phyloP scores from a whole-genome alignment of 306 rosid genomes.

The Quercus cerris region DNA sequence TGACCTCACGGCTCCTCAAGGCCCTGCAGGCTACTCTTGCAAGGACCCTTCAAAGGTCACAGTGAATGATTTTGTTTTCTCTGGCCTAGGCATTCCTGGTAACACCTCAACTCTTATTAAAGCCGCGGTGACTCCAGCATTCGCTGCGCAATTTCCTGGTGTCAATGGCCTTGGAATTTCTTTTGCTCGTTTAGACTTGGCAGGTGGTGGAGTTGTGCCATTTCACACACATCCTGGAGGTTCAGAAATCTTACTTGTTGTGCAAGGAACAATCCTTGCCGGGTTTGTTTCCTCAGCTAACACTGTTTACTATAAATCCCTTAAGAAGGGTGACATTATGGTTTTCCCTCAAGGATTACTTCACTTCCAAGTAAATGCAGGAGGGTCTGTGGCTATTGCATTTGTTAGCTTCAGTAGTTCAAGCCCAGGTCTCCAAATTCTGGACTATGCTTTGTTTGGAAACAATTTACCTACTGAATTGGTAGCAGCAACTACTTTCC shows the following conservation, averaged over 20 bases:
- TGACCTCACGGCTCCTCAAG: conserved; percentile 43
- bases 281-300: conserved; percentile 63
- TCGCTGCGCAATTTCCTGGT: conserved; percentile 59
- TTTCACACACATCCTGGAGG: conserved; percentile 83
- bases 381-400: conserved; percentile 20
- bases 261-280: conserved; percentile 51
- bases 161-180: conserved; percentile 80
- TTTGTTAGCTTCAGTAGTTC: conserved; percentile 61
- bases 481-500: conserved; percentile 49
- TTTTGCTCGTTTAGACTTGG: conserved; percentile 57
- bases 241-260: conserved; percentile 42
- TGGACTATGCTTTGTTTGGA: conserved; percentile 63
- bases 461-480: conserved; percentile 62
- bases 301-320: conserved; percentile 49
- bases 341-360: conserved; percentile 78
- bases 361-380: conserved; percentile 67
- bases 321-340: conserved; percentile 68
- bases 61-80: conserved; percentile 50
- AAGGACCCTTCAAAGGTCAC: conserved; percentile 49
- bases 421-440: conserved; percentile 68
- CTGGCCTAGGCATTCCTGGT: conserved; percentile 49
- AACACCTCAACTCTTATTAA: conserved; percentile 78
- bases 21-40: conserved; percentile 76
- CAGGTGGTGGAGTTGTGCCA: conserved; percentile 56
- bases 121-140: conserved; percentile 64